Percentiles rank a stretch among this genome's conserved stretches.
These are phyloP conservation scores for Ophiocordyceps robertsii DNA, from an alignment of 2,329 filamentous ascomycete species.

Conservation along the genomic window DNA sequence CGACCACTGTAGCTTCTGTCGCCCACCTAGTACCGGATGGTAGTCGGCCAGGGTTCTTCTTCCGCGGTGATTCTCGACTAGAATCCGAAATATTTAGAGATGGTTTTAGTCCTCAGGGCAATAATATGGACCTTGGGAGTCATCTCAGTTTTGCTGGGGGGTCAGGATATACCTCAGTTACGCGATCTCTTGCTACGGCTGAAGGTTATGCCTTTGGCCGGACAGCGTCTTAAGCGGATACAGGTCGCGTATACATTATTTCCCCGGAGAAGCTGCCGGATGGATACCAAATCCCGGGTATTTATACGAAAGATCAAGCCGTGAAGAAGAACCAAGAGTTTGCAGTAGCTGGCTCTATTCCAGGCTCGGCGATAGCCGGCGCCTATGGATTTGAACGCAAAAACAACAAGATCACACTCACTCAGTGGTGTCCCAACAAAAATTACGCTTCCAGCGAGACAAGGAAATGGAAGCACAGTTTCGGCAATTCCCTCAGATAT, in stretches of 20 bases:
- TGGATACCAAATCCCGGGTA: slow-evolving; percentile 4
- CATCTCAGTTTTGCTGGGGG: slow-evolving; percentile 2
- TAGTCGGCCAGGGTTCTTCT: slow-evolving; percentile 2
- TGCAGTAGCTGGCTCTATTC: too few species aligned
- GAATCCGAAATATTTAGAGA: slow-evolving; percentile 1
- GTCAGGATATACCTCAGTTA: slow-evolving; percentile 3
- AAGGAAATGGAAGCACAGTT: too few species aligned
- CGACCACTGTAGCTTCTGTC: too few species aligned
- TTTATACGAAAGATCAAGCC: background rate
- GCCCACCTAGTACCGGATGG: slow-evolving; percentile 1
- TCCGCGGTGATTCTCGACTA: slow-evolving; percentile 4
- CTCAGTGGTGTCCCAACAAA: too few species aligned
- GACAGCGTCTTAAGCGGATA: background rate
- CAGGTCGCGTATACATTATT: slow-evolving; percentile 4
- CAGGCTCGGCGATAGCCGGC: too few species aligned
- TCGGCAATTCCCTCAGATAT: too few species aligned
- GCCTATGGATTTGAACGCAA: too few species aligned
- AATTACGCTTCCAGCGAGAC: too few species aligned
- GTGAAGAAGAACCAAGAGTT: too few species aligned
- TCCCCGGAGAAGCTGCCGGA: background rate
- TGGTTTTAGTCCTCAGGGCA: slow-evolving; percentile 2
- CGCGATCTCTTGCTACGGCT: background rate
- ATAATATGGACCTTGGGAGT: background rate
- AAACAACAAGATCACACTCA: too few species aligned
- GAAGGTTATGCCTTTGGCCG: slow-evolving; percentile 2